Percentiles rank a stretch among this genome's conserved stretches.
These are phyloP conservation scores for Dictyostelium firmibasis DNA, from an alignment of 78 protist genomes.

Conservation along the genomic window DNA sequence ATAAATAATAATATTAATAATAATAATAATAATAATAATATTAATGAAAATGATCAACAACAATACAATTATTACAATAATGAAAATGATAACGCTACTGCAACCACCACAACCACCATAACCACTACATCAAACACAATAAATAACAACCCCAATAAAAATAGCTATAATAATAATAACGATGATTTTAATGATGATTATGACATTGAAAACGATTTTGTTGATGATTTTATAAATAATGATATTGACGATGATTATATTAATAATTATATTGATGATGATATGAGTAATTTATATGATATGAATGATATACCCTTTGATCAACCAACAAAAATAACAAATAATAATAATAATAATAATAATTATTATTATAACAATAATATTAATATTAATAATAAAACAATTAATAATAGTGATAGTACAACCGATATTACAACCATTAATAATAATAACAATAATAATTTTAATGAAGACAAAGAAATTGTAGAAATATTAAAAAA, in stretches of 20 bases:
- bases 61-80: neutral
- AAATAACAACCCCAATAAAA: neutral
- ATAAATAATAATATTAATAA: too few relatives aligned
- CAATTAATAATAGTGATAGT: neutral
- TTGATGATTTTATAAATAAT: neutral
- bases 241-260: neutral
- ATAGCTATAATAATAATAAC: too few relatives aligned
- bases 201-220: neutral
- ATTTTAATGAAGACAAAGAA: neutral
- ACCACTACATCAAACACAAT: neutral
- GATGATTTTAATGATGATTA: too few relatives aligned
- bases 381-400: neutral
- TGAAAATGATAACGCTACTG: neutral
- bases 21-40: too few relatives aligned
- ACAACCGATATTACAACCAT: too few relatives aligned
- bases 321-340: neutral
- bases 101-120: neutral
- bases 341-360: too few relatives aligned
- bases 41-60: neutral
- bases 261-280: neutral
- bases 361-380: neutral
- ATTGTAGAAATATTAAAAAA: constrained; percentile 10
- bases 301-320: neutral
- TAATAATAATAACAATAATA: neutral
- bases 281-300: neutral